These are phyloP conservation scores for Rhizomucor pusillus DNA, from an alignment of 371 early-diverging fungal genomes.

Conservation along the genomic window DNA sequence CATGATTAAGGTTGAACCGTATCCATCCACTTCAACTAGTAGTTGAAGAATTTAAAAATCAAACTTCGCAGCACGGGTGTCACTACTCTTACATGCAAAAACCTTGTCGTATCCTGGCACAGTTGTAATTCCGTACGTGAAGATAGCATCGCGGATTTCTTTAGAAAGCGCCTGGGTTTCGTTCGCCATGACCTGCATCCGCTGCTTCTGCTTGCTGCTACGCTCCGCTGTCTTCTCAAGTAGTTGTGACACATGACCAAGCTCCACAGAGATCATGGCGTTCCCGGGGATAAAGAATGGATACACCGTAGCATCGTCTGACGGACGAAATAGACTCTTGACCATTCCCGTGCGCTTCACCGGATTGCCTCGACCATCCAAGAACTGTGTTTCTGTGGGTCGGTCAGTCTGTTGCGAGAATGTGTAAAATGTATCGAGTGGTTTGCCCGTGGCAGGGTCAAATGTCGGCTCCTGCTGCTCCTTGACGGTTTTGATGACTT, in stretches of 20 bases:
- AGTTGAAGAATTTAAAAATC: no score
- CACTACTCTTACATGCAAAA: slow-evolving; percentile 51
- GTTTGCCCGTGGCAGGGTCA: slow-evolving; percentile 28
- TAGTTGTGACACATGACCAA: slow-evolving; percentile 34
- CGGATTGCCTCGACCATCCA: slow-evolving; percentile 53
- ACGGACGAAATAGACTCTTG: slow-evolving; percentile 60
- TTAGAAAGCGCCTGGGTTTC: slow-evolving; percentile 28
- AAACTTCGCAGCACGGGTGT: no score
- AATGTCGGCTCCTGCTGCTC: slow-evolving; percentile 42
- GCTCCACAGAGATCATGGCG: slow-evolving; percentile 63
- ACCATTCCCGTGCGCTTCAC: slow-evolving; percentile 60
- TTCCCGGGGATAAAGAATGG: slow-evolving; percentile 70
- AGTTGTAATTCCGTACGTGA: slow-evolving; percentile 42
- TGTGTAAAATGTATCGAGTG: slow-evolving; percentile 15
- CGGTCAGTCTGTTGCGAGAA: slow-evolving; percentile 33
- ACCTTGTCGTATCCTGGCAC: slow-evolving; percentile 44
- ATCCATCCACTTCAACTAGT: slow-evolving; percentile 65
- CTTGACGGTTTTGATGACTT: slow-evolving; percentile 24
- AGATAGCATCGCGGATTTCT: slow-evolving; percentile 57
- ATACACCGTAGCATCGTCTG: slow-evolving; percentile 63
- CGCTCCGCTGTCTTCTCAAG: slow-evolving; percentile 4
- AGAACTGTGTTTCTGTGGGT: slow-evolving; percentile 59
- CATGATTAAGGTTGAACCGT: slow-evolving; percentile 60
- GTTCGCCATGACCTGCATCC: slow-evolving; percentile 10
- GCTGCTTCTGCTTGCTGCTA: not conserved